Base-by-base conservation (phyloP, 78 protist genomes). In the Reticulomyxa filosa region DNA sequence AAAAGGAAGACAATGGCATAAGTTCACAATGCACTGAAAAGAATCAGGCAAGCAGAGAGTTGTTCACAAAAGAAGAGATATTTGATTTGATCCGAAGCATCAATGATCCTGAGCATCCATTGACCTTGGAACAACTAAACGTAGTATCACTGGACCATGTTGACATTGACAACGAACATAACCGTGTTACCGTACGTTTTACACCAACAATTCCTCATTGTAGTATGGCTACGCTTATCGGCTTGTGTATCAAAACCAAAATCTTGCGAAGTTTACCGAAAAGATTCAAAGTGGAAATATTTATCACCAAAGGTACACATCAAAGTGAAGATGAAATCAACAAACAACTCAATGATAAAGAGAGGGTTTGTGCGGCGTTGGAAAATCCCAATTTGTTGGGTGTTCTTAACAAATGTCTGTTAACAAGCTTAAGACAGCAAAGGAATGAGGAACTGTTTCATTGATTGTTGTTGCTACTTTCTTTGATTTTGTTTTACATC, bases 21-120 rank as follows among this genome's bases (percentile, higher is more conserved):
- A n/a, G n/a, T n/a, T n/a, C n/a, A n/a, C n/a, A n/a, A n/a, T n/a
- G n/a, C n/a, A n/a, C n/a, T n/a, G n/a, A n/a, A n/a, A n/a, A n/a
- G n/a, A n/a, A n/a, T n/a, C n/a, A n/a, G n/a, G n/a, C n/a, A n/a
- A n/a, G n/a, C n/a, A n/a, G n/a, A n/a, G n/a, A n/a, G n/a, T n/a
- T n/a, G n/a, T n/a, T n/a, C n/a, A n/a, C n/a, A n/a, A n/a, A n/a
- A n/a, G n/a, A n/a, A n/a, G 65, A 59, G 38, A 3, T 48, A 11
- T 65, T 35, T 10, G 66, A 70, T 6, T 23, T 72, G 20, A 59
- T 83, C 4, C 67, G 84, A 0, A n/a, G 39, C 38, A 83, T 87
- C 48, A 81, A 74, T 13, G 94, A 87, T 46, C 94, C 94, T 6
- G 94, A 87, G 76, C 94, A 87, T 63, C 94, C 94, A 25, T 63